These are phyloP conservation scores for Incumbomyces delicatus DNA, from an alignment of 2,329 filamentous ascomycete species.

Conservation along the genomic window DNA sequence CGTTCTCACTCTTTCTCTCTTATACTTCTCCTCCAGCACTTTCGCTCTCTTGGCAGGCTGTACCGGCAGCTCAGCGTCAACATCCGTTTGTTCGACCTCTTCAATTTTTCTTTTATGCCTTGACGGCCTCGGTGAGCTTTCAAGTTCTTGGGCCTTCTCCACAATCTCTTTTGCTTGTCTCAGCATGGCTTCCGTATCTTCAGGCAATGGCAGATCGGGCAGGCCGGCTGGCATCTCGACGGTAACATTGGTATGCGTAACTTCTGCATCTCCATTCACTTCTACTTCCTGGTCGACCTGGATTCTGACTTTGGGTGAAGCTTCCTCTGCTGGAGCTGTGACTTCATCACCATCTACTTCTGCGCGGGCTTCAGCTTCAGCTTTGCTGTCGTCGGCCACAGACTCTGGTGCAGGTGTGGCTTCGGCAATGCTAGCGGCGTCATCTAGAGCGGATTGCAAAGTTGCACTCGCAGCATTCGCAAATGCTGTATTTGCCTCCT, in stretches of 20 bases:
- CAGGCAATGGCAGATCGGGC: slow-evolving; percentile 60
- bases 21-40: slow-evolving; percentile 62
- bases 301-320: slow-evolving; percentile 30
- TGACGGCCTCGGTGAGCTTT: slow-evolving; percentile 27
- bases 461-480: slow-evolving; percentile 39
- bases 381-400: slow-evolving; percentile 51
- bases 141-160: slow-evolving; percentile 50
- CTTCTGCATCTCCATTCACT: slow-evolving; percentile 51
- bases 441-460: slow-evolving; percentile 39
- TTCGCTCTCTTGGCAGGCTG: slow-evolving; percentile 61
- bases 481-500: slow-evolving; percentile 40
- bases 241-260: slow-evolving; percentile 62
- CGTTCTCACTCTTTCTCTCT: slow-evolving; percentile 77
- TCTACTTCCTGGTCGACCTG: slow-evolving; percentile 58
- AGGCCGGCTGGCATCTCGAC: slow-evolving; percentile 62
- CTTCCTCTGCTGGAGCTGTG: slow-evolving; percentile 33
- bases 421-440: slow-evolving; percentile 27
- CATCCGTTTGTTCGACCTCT: slow-evolving; percentile 33
- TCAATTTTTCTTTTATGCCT: slow-evolving; percentile 69
- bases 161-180: slow-evolving; percentile 84
- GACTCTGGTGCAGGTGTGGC: slow-evolving; percentile 9
- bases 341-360: slow-evolving; percentile 23
- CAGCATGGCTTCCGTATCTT: slow-evolving; percentile 75
- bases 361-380: slow-evolving; percentile 46
- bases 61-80: slow-evolving; percentile 26